Conservation (phyloP, 2,329 filamentous ascomycete genomes). For the Gyromitra esculenta region DNA sequence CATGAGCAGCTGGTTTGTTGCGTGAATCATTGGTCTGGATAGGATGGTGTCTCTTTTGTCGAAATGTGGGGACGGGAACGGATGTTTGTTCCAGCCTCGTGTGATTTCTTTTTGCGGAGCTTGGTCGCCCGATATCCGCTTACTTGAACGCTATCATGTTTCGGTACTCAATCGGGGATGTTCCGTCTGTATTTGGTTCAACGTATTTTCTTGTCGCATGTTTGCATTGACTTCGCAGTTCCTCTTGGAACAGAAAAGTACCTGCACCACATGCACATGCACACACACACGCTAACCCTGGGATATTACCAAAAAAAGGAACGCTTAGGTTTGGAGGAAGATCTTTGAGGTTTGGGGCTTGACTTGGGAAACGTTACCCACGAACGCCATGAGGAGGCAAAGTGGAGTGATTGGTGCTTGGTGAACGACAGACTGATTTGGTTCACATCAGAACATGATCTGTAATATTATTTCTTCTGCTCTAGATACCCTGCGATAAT, state of each 20-base stretch:
- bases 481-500: slow-evolving; percentile 35
- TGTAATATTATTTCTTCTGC: slow-evolving; percentile 36
- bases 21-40: slow-evolving; percentile 30
- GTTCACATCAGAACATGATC: slow-evolving; percentile 45
- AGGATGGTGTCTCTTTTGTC: slow-evolving; percentile 43
- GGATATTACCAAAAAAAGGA: slow-evolving; percentile 43
- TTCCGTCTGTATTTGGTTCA: slow-evolving; percentile 34
- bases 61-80: slow-evolving; percentile 45
- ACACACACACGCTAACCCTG: slow-evolving; percentile 39
- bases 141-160: slow-evolving; percentile 20
- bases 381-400: slow-evolving; percentile 10
- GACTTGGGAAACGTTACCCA: slow-evolving; percentile 40
- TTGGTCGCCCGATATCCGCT: slow-evolving; percentile 22
- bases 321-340: slow-evolving; percentile 48
- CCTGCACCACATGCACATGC: slow-evolving; percentile 43
- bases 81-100: slow-evolving; percentile 34
- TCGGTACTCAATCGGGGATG: slow-evolving; percentile 30
- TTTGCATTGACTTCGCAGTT: slow-evolving; percentile 13
- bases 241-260: slow-evolving; percentile 21
- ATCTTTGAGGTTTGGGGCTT: slow-evolving; percentile 41
- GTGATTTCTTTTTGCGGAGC: slow-evolving; percentile 44
- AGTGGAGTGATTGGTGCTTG: slow-evolving; percentile 19
- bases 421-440: slow-evolving; percentile 14
- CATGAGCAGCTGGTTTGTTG: slow-evolving; percentile 18
- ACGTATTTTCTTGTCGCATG: slow-evolving; percentile 16